phyloP scores from a whole-genome alignment of 2,329 filamentous ascomycete species.

The Hirsutella rhossiliensis region DNA sequence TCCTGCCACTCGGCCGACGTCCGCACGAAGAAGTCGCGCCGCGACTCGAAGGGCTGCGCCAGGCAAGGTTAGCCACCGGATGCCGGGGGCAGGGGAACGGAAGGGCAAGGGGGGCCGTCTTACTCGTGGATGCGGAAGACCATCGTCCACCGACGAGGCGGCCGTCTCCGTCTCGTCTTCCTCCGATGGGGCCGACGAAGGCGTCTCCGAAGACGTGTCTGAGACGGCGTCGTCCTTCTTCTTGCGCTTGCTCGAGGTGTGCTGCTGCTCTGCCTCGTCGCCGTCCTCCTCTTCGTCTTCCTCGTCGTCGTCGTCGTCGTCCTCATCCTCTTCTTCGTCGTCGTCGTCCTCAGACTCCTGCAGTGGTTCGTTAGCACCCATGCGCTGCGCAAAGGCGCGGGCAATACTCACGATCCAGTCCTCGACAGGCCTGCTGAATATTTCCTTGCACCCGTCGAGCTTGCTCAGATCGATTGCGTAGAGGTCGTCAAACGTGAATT shows the following conservation, averaged over 20 bases:
- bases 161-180: conserved; percentile 36
- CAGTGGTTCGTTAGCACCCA: conserved; percentile 5
- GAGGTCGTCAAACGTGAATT: conserved; percentile 92
- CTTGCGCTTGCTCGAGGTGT: conserved; percentile 43
- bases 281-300: conserved; percentile 40
- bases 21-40: conserved; percentile 84
- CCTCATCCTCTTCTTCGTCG: conserved; percentile 44
- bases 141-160: conserved; percentile 53
- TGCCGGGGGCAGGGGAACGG: no score
- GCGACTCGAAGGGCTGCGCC: conserved; percentile 71
- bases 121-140: conserved; percentile 57
- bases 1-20: conserved; percentile 89
- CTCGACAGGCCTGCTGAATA: conserved; percentile 72
- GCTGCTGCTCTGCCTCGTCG: conserved; percentile 32
- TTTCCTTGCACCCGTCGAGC: conserved; percentile 83
- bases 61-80: background rate
- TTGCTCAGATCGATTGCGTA: conserved; percentile 91
- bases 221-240: conserved; percentile 37
- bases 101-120: conserved; percentile 6
- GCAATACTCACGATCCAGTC: conserved; percentile 59
- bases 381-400: background rate
- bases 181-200: conserved; percentile 15
- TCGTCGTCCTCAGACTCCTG: conserved; percentile 50
- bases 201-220: conserved; percentile 23
- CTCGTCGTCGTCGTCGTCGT: conserved; percentile 35